Evolutionary conservation across 1,284 basidiomycete genomes (phyloP).

Genomic region (Phellopilus nigrolimitatus): DNA sequence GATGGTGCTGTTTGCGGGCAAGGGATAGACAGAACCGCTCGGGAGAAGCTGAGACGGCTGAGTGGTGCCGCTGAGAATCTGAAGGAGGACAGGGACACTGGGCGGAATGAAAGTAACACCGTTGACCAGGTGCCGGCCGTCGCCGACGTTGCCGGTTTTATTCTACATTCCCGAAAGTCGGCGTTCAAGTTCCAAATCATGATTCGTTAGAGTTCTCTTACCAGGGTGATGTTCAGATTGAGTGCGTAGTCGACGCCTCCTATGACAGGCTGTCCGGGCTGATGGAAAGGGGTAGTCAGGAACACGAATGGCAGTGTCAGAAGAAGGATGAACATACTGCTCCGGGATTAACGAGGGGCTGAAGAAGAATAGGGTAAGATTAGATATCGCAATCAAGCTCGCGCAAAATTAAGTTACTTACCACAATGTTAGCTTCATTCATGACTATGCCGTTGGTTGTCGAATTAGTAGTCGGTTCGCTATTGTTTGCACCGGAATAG

Average conservation of each 20-base stretch:
- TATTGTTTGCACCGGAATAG: slow-evolving; percentile 30
- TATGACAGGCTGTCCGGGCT: slow-evolving; percentile 25
- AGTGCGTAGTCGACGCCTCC: slow-evolving; percentile 29
- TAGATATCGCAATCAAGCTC: slow-evolving; percentile 5
- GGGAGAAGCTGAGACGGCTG: slow-evolving; percentile 24
- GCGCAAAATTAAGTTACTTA: slow-evolving; percentile 20
- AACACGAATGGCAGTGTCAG: neutral
- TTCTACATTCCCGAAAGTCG: slow-evolving; percentile 5
- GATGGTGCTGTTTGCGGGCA: slow-evolving; percentile 25
- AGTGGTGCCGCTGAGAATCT: slow-evolving; percentile 27
- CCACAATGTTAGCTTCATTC: slow-evolving; percentile 28
- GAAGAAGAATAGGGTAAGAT: slow-evolving; percentile 3
- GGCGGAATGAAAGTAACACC: slow-evolving; percentile 24
- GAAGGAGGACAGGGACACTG: slow-evolving; percentile 29
- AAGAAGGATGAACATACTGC: slow-evolving; percentile 16
- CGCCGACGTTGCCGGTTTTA: too few relatives aligned
- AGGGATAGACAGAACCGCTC: slow-evolving; percentile 23
- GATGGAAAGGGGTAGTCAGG: neutral
- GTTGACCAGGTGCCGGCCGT: slow-evolving; percentile 21
- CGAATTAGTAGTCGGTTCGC: slow-evolving; percentile 29
- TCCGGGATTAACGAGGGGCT: slow-evolving; percentile 26
- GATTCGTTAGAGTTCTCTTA: neutral
- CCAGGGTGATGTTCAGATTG: slow-evolving; percentile 24
- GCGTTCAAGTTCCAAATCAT: neutral
- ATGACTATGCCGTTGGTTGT: slow-evolving; percentile 23